Evolutionary conservation across 2,329 filamentous ascomycete species (phyloP).

Genomic region (Neonectria faginata): DNA sequence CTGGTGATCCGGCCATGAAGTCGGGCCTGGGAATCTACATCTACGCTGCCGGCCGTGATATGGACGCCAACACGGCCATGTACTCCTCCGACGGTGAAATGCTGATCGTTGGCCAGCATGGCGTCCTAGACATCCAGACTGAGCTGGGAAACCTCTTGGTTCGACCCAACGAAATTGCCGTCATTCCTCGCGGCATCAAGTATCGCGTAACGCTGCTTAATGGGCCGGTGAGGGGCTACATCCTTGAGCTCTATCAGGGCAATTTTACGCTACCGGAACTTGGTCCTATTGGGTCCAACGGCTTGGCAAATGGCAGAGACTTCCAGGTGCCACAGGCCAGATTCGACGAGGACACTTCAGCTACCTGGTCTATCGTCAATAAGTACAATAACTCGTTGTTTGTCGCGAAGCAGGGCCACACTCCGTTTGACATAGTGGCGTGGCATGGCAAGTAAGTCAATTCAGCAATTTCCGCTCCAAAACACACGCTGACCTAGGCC

Average conservation of each 20-base stretch:
- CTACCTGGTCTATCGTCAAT: conserved; percentile 63
- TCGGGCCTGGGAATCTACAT: conserved; percentile 84
- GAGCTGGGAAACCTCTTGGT: conserved; percentile 80
- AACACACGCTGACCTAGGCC: too few species aligned
- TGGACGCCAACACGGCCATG: conserved; percentile 78
- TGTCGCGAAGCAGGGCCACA: conserved; percentile 67
- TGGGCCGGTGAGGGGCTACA: conserved; percentile 76
- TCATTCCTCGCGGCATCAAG: conserved; percentile 78
- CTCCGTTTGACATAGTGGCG: conserved; percentile 82
- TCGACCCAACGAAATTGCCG: conserved; percentile 80
- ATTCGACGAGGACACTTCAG: conserved; percentile 72
- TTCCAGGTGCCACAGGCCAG: conserved; percentile 78
- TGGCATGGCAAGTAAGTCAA: conserved; percentile 83
- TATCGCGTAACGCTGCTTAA: conserved; percentile 75
- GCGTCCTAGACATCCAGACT: conserved; percentile 79
- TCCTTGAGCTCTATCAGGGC: conserved; percentile 78
- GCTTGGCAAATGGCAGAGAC: conserved; percentile 78
- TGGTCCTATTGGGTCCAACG: conserved; percentile 78
- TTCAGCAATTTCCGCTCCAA: too few species aligned
- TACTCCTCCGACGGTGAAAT: conserved; percentile 88
- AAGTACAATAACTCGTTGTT: conserved; percentile 78
- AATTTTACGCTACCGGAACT: conserved; percentile 78
- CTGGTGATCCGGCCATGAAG: conserved; percentile 84
- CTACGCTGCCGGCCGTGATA: conserved; percentile 81
- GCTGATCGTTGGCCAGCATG: conserved; percentile 80